A percentile compares a stretch with the other conserved stretches of the same genome.
These are phyloP conservation scores for Mycena vitilis DNA, from an alignment of 768 basidiomycete species.

Conservation along the genomic window DNA sequence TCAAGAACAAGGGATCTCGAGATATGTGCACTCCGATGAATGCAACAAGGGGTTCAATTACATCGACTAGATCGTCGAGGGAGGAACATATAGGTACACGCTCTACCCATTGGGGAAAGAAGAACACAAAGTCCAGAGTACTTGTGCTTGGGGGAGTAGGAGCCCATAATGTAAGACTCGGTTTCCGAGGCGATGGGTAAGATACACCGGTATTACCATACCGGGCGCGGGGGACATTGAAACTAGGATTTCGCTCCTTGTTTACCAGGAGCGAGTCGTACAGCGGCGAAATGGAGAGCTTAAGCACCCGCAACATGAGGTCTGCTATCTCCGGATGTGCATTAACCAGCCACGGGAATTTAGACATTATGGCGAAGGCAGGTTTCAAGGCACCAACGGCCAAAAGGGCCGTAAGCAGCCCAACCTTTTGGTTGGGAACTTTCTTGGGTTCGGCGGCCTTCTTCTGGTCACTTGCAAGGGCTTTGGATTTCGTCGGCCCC, in stretches of 20 bases:
- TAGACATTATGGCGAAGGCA: constrained; percentile 80
- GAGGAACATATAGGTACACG: constrained; percentile 73
- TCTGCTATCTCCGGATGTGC: constrained; percentile 88
- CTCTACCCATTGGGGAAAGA: constrained; percentile 87
- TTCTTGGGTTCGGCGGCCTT: constrained; percentile 51
- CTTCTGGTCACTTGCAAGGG: constrained; percentile 52
- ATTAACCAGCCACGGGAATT: constrained; percentile 88
- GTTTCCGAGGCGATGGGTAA: constrained; percentile 66
- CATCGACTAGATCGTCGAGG: constrained; percentile 76
- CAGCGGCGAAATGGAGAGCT: constrained; percentile 74
- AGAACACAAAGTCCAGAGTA: constrained; percentile 85
- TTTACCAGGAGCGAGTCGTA: constrained; percentile 66
- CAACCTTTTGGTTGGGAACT: constrained; percentile 78
- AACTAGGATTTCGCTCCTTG: constrained; percentile 73
- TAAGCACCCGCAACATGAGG: constrained; percentile 81
- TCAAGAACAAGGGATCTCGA: constrained; percentile 80
- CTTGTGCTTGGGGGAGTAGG: constrained; percentile 86
- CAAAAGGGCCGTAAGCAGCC: constrained; percentile 82
- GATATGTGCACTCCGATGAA: constrained; percentile 86
- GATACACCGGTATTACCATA: constrained; percentile 69
- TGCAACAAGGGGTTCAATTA: constrained; percentile 82
- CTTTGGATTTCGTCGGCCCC: constrained; percentile 50
- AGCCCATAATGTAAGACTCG: constrained; percentile 77
- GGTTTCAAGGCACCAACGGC: constrained; percentile 86
- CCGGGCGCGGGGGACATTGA: constrained; percentile 70